Base-by-base conservation (phyloP, 805 yeast species). In the Myxozyma udenii region DNA sequence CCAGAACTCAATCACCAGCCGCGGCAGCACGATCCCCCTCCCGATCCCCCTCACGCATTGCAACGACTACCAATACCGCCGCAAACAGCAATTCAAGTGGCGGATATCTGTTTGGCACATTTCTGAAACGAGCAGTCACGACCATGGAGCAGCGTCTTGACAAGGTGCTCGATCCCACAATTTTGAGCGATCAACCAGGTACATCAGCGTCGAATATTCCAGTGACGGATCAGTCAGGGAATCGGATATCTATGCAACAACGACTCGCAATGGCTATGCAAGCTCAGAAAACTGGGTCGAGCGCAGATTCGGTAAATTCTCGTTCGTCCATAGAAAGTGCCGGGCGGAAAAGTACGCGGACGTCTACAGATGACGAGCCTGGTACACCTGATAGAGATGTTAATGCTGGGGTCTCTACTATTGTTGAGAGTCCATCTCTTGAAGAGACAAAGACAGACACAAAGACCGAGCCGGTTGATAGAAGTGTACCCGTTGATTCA, bases 221-320 rank as follows among this genome's bases (percentile, higher is more conserved):
- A 7, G 44, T 46, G 19, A 19, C 45, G 28, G 44, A 41, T 6
- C 23, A 25, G 3, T 54, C 35, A 74, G 90, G 56, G 70, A 39
- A 44, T 19, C 50, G 63, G 5, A 48, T 87, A 18, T 82, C 95
- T 0, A 73, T 91, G 60, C 95, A 87, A 62, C 96, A 90, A 62
- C 74, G 97, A 55, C 73, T 90, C 46, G 95, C 93, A 1, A 25
- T 57, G 19, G 60, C 61, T 14, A 49, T 57, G 58, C 58, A 53
- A 39, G 50, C 46, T 23, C 58, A 50, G 24, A 48, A 45, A 44
- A 37, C 40, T 23, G 40, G 16, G 16, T 3, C 53, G 9, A n/a
- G 38, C 21, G 19, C 28, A 3, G 16, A 5, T 12, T 18, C 38
- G 18, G 25, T 16, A 19, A 19, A 23, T 23, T 26, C 33, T 12